Evolutionary conservation across 2,329 filamentous ascomycete species (phyloP).

Genomic region (Esteya vermicola): DNA sequence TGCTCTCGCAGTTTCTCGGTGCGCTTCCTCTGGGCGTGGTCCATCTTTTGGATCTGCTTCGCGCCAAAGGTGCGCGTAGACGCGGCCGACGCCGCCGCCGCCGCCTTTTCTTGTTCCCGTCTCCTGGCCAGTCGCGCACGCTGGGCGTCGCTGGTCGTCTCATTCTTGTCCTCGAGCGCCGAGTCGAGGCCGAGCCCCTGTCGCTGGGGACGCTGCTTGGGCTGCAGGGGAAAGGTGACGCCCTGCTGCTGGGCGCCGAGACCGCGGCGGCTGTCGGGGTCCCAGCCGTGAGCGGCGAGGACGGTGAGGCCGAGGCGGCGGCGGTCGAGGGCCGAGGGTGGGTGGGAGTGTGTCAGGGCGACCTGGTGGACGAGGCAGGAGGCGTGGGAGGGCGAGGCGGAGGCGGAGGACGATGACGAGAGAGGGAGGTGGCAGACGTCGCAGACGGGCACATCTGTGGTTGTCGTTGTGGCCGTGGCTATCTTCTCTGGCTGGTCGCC

Average conservation of each 20-base stretch:
- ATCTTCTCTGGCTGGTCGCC: not conserved
- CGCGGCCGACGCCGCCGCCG: not conserved
- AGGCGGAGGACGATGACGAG: not conserved
- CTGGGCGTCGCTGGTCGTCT: too few relatives aligned
- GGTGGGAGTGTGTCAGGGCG: constrained; percentile 52
- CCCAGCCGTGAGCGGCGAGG: constrained; percentile 56
- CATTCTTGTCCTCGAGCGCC: constrained; percentile 20
- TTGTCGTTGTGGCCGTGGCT: constrained; percentile 1
- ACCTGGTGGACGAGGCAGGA: constrained; percentile 58
- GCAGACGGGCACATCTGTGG: not conserved
- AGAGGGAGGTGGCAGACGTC: constrained; percentile 4
- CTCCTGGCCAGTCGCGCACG: too few relatives aligned
- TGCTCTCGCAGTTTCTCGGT: constrained; percentile 50
- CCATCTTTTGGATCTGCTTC: constrained; percentile 51
- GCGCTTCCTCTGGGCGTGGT: constrained; percentile 46
- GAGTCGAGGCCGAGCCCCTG: constrained; percentile 66
- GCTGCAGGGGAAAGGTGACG: constrained; percentile 61
- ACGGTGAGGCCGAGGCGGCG: constrained; percentile 55
- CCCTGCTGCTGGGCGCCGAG: constrained; percentile 60
- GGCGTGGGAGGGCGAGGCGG: constrained; percentile 28
- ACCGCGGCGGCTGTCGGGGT: constrained; percentile 57
- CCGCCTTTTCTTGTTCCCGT: too few relatives aligned
- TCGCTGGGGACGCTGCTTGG: constrained; percentile 56
- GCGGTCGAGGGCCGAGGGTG: constrained; percentile 58
- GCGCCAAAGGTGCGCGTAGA: constrained; percentile 36